Conservation (phyloP, 768 basidiomycete genomes). For the Pisolithus orientalis region DNA sequence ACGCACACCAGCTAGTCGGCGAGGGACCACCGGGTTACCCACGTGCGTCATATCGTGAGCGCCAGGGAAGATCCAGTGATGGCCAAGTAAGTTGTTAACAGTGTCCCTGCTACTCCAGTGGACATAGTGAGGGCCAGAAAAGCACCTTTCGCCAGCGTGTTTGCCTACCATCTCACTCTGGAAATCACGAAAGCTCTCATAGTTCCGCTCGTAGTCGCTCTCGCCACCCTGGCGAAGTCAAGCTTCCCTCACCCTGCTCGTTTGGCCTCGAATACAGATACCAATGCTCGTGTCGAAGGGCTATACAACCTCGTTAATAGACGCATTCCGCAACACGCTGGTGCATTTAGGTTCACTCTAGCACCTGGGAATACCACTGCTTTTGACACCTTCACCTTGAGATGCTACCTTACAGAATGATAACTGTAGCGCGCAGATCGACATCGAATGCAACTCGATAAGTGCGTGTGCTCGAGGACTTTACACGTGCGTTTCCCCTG, state of each 20-base stretch:
- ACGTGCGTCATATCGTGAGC: too few relatives aligned
- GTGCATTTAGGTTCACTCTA: constrained; percentile 28
- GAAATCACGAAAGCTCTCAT: constrained; percentile 1
- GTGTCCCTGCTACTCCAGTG: too few relatives aligned
- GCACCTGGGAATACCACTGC: constrained; percentile 9
- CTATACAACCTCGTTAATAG: constrained; percentile 29
- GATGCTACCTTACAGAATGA: constrained; percentile 11
- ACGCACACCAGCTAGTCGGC: too few relatives aligned
- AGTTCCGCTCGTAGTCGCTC: neutral
- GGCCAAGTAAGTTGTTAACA: too few relatives aligned
- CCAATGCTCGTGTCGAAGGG: constrained; percentile 18
- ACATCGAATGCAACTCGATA: constrained; percentile 29
- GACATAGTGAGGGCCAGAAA: too few relatives aligned
- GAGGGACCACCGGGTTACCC: too few relatives aligned
- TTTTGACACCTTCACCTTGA: constrained; percentile 28
- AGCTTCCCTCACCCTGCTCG: neutral
- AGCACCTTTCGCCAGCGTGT: too few relatives aligned
- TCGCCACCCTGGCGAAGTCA: neutral
- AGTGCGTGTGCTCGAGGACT: constrained; percentile 34
- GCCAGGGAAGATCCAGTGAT: too few relatives aligned
- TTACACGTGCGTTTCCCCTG: constrained; percentile 27
- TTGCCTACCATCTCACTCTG: constrained; percentile 2
- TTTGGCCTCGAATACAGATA: neutral
- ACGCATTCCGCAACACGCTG: constrained; percentile 28
- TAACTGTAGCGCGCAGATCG: constrained; percentile 12